Evolutionary conservation across 75 land plant species (phyloP).

Genomic region (Isoetes taiwanensis): DNA sequence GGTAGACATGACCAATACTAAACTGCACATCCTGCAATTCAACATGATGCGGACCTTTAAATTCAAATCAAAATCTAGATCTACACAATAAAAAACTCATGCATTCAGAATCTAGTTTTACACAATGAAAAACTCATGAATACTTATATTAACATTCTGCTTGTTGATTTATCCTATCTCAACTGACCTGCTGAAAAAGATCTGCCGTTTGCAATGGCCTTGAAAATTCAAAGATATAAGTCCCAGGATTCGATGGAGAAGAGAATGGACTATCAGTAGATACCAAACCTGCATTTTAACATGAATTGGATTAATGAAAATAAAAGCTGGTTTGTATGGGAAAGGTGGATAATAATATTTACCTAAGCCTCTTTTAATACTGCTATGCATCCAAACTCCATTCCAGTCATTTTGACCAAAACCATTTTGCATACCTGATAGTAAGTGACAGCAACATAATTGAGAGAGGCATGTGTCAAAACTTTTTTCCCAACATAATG

Average conservation of each 20-base stretch:
- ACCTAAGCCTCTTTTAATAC: constrained; percentile 45
- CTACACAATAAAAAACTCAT: neutral
- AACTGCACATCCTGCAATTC: constrained; percentile 82
- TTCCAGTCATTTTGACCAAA: constrained; percentile 78
- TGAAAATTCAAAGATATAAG: constrained; percentile 77
- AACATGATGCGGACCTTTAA: neutral
- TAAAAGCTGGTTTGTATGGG: neutral
- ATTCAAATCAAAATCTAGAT: constrained; percentile 3
- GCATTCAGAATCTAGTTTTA: neutral
- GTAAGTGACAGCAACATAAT: neutral
- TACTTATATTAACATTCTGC: neutral
- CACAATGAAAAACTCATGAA: no score
- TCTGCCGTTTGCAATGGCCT: constrained; percentile 90
- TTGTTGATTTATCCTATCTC: neutral
- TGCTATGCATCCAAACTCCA: constrained; percentile 89
- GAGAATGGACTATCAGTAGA: constrained; percentile 66
- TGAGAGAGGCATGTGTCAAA: no score
- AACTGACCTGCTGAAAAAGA: constrained; percentile 76
- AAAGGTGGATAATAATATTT: neutral
- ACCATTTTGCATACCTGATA: constrained; percentile 9
- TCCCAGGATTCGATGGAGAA: constrained; percentile 35
- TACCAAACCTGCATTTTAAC: constrained; percentile 72
- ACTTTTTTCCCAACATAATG: no score
- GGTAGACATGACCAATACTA: constrained; percentile 54
- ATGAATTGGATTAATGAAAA: no score